These are phyloP conservation scores for Capsicum pubescens DNA, from an alignment of 257 asterid genomes.

Conservation along the genomic window DNA sequence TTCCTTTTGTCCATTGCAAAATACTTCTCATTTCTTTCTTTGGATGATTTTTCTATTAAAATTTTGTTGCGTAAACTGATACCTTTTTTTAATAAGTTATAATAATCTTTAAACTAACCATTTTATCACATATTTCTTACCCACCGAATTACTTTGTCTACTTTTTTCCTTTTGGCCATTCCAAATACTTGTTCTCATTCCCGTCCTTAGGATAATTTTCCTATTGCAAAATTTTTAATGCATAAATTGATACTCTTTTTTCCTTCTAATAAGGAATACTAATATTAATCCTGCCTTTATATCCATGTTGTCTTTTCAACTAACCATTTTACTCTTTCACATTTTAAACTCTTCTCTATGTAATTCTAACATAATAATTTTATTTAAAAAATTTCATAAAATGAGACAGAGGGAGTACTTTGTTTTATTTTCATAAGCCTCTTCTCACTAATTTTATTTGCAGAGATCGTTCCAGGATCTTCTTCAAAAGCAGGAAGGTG, in stretches of 20 bases:
- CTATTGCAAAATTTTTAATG: not conserved
- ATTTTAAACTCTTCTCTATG: not conserved
- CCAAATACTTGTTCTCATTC: not conserved
- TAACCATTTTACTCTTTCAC: constrained; percentile 1
- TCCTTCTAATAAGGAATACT: not conserved
- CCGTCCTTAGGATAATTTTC: not conserved
- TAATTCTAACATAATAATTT: not conserved
- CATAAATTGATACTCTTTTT: not conserved
- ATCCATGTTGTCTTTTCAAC: not conserved
- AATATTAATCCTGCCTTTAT: not conserved
- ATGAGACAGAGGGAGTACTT: not conserved
- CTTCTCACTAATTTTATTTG: constrained; percentile 6
- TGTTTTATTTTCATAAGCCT: not conserved
- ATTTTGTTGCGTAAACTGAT: not conserved
- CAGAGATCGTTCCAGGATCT: constrained; percentile 75
- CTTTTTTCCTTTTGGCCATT: not conserved
- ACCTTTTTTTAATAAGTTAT: not conserved
- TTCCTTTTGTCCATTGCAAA: not conserved
- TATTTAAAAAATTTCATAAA: not conserved
- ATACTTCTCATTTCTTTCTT: not conserved
- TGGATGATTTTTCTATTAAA: not conserved
- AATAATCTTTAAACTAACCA: not conserved
- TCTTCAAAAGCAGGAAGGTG: constrained; percentile 75
- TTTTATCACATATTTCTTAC: too few species aligned
- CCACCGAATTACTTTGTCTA: not conserved